Conservation (phyloP, 1,139 yeast species). For the Pneumocystis jirovecii region DNA sequence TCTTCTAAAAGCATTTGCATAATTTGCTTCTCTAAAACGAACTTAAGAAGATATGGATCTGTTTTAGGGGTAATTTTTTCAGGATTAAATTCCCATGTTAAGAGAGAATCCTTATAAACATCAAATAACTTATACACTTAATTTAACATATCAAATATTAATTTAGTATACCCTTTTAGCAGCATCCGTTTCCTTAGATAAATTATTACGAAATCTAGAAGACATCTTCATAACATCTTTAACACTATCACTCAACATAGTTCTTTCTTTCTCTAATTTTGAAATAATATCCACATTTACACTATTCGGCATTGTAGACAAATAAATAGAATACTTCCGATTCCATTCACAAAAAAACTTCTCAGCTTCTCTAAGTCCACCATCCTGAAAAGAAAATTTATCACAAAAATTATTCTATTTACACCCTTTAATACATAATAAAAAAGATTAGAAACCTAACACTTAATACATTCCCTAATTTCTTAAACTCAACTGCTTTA, state of each 20-base stretch:
- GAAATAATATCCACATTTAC: background rate
- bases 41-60: slow-evolving; percentile 72
- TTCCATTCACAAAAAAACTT: slow-evolving; percentile 8
- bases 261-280: background rate
- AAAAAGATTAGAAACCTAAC: slow-evolving; percentile 38
- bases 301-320: background rate
- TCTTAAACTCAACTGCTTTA: slow-evolving; percentile 62
- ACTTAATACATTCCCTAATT: slow-evolving; percentile 40
- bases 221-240: background rate
- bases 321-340: background rate
- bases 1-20: slow-evolving; percentile 40
- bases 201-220: background rate
- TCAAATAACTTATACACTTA: background rate
- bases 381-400: slow-evolving; percentile 45
- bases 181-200: background rate
- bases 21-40: slow-evolving; percentile 50
- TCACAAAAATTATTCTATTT: slow-evolving; percentile 17
- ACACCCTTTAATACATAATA: background rate
- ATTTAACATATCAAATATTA: slow-evolving; percentile 9
- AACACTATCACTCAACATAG: background rate
- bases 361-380: slow-evolving; percentile 23
- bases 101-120: slow-evolving; percentile 14
- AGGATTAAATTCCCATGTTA: slow-evolving; percentile 20
- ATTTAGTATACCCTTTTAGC: background rate
- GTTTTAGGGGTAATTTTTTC: slow-evolving; percentile 31